Base-by-base conservation (phyloP, 148 eudicot genomes). In the Rhododendron mucronatum region DNA sequence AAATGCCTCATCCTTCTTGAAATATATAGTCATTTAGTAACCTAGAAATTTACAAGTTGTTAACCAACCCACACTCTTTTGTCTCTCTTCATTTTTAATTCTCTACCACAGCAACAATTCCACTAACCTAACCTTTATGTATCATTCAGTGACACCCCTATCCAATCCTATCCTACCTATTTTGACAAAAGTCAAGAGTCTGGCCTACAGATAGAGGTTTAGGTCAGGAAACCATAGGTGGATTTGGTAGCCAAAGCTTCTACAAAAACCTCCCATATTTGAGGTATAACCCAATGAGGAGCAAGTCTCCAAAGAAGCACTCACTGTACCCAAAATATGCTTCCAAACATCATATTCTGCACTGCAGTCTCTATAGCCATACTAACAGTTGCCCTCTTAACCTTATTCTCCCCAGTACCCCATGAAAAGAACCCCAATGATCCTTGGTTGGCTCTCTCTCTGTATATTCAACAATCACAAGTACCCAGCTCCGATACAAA, bases 391-490 rank as follows among this genome's bases (percentile, higher is more conserved):
- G 78, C 94, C 4, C 93, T 95, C 82, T 87, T 95, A 4, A 92
- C 97, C 79, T 15, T 90, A 4, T 85, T 91, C 86, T 92, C 97
- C 26, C 95, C 97, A 1, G 57, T 91, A 39, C 90, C 92, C 81
- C 90, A 91, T 83, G 84, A 67, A 71, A 59, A 80, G 37, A 85
- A 80, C n/a, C n/a, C 77, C 37, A 16, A 69, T 30, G 81, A 26
- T 44, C 91, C 94, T 13, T 87, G 74, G 80, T 51, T 92, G 13
- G 87, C 95, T 44, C 84, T 95, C 4, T 94, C 98, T 18, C 86
- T 95, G 44, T 95, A 93, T 92, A 91, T 95, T 41, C 95, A 91
- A 80, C 95, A 92, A 78, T 90, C 95, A 13, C 82, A 77, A 85
- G n/a, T 76, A 20, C 23, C 81, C 13, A 73, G n/a, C 82, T 74